Evolutionary conservation across 345 rosid species (phyloP), one percentile per base, ranked within the genome.

Genomic region (Pugionium cornutum): DNA sequence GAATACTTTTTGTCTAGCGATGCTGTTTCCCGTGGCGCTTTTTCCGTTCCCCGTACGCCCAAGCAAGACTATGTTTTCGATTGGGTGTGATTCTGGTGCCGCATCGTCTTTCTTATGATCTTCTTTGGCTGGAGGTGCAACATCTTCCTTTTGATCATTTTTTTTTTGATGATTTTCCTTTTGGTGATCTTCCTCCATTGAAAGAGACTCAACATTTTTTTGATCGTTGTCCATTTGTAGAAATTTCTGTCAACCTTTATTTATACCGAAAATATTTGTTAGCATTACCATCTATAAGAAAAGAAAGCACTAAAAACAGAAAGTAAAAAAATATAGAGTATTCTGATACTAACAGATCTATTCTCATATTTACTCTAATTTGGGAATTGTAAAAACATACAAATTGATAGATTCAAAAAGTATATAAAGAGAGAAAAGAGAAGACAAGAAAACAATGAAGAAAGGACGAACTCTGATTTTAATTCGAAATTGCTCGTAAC

Each of bases 21-120:
- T 42, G 50, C 50, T 11, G 39, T 52, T 52, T 31, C 56, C 56
- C 4, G 34, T 56, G 46, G 46, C 61, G 18, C 18, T 18, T 18
- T 18, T 18, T 0, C 18, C 18, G 18, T 18, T 18, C 18, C 18
- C 18, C 0, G 8, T 52, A 31, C 37, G 39, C 39, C 56, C 56
- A 10, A 52, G 8, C 9, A 52, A 5, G 56, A 52, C 56, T 31
- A 52, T 51, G 56, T 52, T 52, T 52, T 52, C 9, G 9, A 52
- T 6, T 27, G 53, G 53, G 18, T 18, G 18, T 18, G 18, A 18
- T 18, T 18, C 18, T 18, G 18, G 18, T 18, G 18, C 18, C 18
- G 34, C 53, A 49, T 2, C 51, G 6, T 49, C 18, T 18, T 29
- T 49, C 1, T 28, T 7, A 28, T 9, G 53, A 29, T 49, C 53